Evolutionary conservation across 23 red algal species (phyloP), one percentile per base, ranked within the genome.

Genomic region (Cyanidium caldarium): DNA sequence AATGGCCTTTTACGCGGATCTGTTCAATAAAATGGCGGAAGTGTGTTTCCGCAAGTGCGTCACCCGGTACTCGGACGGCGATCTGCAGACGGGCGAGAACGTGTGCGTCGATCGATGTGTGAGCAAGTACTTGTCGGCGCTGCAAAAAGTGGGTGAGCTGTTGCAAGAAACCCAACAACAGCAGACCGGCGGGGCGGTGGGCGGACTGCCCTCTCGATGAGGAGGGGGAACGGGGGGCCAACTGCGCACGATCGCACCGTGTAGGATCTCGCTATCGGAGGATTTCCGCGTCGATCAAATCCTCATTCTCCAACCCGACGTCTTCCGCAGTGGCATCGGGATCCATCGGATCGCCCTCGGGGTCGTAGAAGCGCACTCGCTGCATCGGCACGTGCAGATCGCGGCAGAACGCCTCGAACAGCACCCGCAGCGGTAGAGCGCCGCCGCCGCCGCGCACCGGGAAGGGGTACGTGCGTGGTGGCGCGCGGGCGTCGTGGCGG

Each of bases 1-100:
- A 75, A 75, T 75, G 70, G 43, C 36, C 40, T 75, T 75, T 75
- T 75, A 75, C 39, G 70, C 70, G 2, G 70, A 75, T 46, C 46
- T 75, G 42, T 75, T 75, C 30, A 42, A 75, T 28, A 75, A 75
- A 75, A 75, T 75, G 70, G 44, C 70, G 2, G 70, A 75, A 5
- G 34, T 38, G 41, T 75, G 70, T 25, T 75, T 75, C 39, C 46
- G 58, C 33, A 75, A 75, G 42, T 75, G 70, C 35, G 41, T 75
- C 1, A 56, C 70, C 1, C 46, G 58, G 38, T 75, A 75, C 21
- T 38, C 38, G n/a, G 70, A 75, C 34, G 70, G 40, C 35, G 70
- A 75, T 26, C 25, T 75, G 37, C 46, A 75, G 19, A 75, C 70
- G 5, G 70, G 70, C 1, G 70, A 75, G 35, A 26, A 38, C 37